Percentiles rank a stretch among this genome's conserved stretches.
These are phyloP conservation scores for Limnomonas spitsbergensis DNA, from an alignment of 139 green algal genomes.

Conservation along the genomic window DNA sequence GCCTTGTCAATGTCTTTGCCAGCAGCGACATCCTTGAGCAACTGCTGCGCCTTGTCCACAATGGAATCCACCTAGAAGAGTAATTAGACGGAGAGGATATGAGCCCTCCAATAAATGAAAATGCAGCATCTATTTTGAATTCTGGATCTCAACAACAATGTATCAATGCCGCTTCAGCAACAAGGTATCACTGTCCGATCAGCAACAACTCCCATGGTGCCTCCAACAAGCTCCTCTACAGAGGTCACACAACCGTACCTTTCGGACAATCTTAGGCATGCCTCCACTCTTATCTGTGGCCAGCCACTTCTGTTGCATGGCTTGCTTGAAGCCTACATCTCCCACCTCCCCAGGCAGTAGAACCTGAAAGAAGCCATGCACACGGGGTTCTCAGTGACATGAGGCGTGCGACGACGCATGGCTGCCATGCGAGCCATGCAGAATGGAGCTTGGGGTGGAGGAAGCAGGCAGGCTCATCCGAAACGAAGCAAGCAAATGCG, in stretches of 20 bases:
- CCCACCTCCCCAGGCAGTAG: conserved; percentile 52
- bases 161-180: no score
- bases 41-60: conserved; percentile 54
- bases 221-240: neutral
- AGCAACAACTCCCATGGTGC: no score
- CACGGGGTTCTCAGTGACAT: no score
- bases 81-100: no score
- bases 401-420: no score
- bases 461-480: no score
- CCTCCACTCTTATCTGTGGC: conserved; percentile 47
- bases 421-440: neutral
- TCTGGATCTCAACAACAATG: no score
- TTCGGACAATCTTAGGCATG: conserved; percentile 45
- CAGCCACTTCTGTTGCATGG: conserved; percentile 80
- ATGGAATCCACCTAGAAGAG: conserved; percentile 60
- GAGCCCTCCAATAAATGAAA: no score
- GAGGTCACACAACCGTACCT: conserved; percentile 25
- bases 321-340: conserved; percentile 89
- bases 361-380: conserved; percentile 23
- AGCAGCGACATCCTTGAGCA: conserved; percentile 47
- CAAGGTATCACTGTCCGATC: no score
- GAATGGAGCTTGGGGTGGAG: neutral
- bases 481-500: no score
- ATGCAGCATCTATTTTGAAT: no score
- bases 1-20: conserved; percentile 51